These are phyloP conservation scores for Babesia bigemina DNA, from an alignment of 169 alveolate genomes.

Conservation along the genomic window DNA sequence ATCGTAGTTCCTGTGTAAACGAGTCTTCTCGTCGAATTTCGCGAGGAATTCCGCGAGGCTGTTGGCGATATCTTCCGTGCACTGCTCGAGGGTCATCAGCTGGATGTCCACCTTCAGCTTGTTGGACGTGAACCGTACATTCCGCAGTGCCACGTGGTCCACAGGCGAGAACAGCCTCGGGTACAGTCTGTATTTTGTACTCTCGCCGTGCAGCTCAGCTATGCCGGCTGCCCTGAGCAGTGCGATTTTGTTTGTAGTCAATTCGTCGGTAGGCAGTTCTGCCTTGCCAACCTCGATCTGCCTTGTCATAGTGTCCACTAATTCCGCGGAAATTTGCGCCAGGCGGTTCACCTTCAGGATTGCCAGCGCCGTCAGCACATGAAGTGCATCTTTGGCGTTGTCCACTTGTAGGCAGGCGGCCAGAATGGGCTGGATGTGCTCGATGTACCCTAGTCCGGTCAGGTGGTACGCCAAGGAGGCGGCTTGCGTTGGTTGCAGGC, in stretches of 20 bases:
- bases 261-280: background rate
- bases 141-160: background rate
- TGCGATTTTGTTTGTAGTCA: conserved; percentile 2
- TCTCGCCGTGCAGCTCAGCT: background rate
- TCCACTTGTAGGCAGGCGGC: conserved; percentile 13
- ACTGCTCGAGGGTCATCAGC: conserved; percentile 1
- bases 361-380: conserved; percentile 35
- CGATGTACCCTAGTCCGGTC: conserved; percentile 47
- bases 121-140: conserved; percentile 4
- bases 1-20: background rate
- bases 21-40: conserved; percentile 34
- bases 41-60: conserved; percentile 25
- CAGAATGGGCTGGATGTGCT: conserved; percentile 17
- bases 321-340: background rate
- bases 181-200: background rate
- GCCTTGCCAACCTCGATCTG: background rate
- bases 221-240: conserved; percentile 8
- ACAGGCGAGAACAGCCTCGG: conserved; percentile 14
- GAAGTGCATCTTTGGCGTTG: conserved; percentile 20
- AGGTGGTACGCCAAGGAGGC: conserved; percentile 18
- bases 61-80: conserved; percentile 22
- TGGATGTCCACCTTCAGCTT: conserved; percentile 16
- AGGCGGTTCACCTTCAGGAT: conserved; percentile 39
- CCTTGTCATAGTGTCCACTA: background rate
- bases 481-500: conserved; percentile 38